Percentiles rank a stretch among this genome's conserved stretches.
phyloP scores from a whole-genome alignment of 768 basidiomycete genomes.

The Daedaleopsis sinensis region DNA sequence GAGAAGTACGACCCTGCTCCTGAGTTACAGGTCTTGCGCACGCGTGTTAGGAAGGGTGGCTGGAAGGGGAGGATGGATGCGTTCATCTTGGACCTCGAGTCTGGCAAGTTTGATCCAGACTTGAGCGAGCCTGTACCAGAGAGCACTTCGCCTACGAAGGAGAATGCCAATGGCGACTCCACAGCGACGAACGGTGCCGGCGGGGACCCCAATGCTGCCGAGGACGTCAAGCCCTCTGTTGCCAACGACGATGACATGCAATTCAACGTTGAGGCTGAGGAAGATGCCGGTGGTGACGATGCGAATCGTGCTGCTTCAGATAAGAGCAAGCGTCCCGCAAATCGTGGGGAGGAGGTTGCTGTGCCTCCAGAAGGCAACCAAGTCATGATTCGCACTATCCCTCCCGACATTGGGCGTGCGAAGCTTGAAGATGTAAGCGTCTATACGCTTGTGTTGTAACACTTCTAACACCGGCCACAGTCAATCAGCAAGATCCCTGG shows the following conservation, averaged over 20 bases:
- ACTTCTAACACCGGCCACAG: slow-evolving; percentile 1
- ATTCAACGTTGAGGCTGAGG: slow-evolving; percentile 71
- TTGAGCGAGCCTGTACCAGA: slow-evolving; percentile 62
- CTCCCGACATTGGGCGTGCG: slow-evolving; percentile 86
- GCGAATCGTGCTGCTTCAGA: slow-evolving; percentile 30
- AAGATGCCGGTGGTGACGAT: slow-evolving; percentile 67
- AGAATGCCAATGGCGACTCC: slow-evolving; percentile 46
- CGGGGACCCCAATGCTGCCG: slow-evolving; percentile 40
- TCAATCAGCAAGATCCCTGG: slow-evolving; percentile 63
- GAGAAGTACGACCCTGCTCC: slow-evolving; percentile 89
- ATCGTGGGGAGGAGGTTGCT: slow-evolving; percentile 69
- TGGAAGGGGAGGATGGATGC: slow-evolving; percentile 74
- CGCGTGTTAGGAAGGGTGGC: slow-evolving; percentile 80
- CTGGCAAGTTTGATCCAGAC: slow-evolving; percentile 85
- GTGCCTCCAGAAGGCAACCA: slow-evolving; percentile 77
- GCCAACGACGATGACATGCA: slow-evolving; percentile 74
- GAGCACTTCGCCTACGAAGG: slow-evolving; percentile 51
- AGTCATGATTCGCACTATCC: slow-evolving; percentile 94
- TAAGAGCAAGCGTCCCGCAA: slow-evolving; percentile 53
- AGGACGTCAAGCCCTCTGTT: slow-evolving; percentile 53
- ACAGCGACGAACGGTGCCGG: slow-evolving; percentile 40
- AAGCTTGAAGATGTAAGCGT: slow-evolving; percentile 84
- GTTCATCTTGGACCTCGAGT: slow-evolving; percentile 81
- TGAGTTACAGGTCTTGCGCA: slow-evolving; percentile 71
- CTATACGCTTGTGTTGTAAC: background rate